A percentile compares a stretch with the other conserved stretches of the same genome.
phyloP scores from a whole-genome alignment of 768 basidiomycete species.

The Tephrocybe sp. region DNA sequence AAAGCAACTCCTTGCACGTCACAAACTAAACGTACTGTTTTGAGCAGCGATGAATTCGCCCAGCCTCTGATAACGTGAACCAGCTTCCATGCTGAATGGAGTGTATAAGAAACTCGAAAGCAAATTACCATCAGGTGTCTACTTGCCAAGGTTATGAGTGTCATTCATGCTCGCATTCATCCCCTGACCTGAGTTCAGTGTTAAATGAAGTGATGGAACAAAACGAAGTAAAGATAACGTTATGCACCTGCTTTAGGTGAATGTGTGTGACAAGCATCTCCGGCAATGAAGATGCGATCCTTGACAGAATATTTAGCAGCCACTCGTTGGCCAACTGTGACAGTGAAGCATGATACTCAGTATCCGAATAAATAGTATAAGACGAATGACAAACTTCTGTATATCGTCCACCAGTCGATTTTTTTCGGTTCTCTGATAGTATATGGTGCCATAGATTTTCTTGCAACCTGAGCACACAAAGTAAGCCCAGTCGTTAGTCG shows the following conservation, averaged over 20 bases:
- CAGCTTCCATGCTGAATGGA: constrained; percentile 54
- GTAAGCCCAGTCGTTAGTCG: background rate
- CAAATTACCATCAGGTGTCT: background rate
- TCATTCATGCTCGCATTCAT: constrained; percentile 81
- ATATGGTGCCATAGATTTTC: constrained; percentile 57
- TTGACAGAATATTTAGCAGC: constrained; percentile 57
- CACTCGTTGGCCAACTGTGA: constrained; percentile 76
- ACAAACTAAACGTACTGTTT: constrained; percentile 45
- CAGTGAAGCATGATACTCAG: background rate
- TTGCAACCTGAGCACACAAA: constrained; percentile 41
- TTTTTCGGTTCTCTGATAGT: constrained; percentile 41
- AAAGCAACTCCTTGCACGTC: background rate
- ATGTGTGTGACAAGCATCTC: constrained; percentile 73
- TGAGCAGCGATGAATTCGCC: constrained; percentile 44
- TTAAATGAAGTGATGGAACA: background rate
- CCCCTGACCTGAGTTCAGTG: constrained; percentile 50
- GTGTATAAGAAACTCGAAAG: background rate
- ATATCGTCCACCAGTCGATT: constrained; percentile 74
- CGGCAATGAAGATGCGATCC: constrained; percentile 73
- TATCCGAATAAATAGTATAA: background rate
- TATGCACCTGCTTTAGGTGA: constrained; percentile 59
- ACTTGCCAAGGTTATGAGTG: constrained; percentile 61
- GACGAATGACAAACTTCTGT: constrained; percentile 49
- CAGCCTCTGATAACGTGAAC: constrained; percentile 53
- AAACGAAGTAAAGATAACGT: background rate